Conservation (phyloP, 2,329 filamentous ascomycete species). For the Magnaporthiopsis incrustans region DNA sequence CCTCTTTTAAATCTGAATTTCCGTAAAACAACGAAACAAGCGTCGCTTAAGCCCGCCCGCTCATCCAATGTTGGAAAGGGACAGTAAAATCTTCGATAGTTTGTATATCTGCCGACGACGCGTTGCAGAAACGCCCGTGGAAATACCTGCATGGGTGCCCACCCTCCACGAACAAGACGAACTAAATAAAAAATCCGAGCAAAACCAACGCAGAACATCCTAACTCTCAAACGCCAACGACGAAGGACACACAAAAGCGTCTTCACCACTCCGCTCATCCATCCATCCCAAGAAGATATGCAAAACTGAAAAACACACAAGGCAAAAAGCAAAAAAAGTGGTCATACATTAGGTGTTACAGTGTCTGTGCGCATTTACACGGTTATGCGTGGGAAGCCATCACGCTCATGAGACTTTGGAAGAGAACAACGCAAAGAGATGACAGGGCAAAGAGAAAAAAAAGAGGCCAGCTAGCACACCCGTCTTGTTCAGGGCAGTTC, state of each 20-base stretch:
- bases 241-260: background rate
- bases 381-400: background rate
- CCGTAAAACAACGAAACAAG: too few species aligned
- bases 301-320: background rate
- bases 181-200: background rate
- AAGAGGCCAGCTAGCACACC: background rate
- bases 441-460: background rate
- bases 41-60: too few species aligned
- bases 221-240: background rate
- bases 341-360: conserved; percentile 4
- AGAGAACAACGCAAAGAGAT: background rate
- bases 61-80: too few species aligned
- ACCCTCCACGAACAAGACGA: background rate
- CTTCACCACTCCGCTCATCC: background rate
- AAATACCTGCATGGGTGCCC: too few species aligned
- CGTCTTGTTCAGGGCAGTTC: background rate
- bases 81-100: background rate
- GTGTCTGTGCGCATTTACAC: background rate
- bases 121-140: too few species aligned
- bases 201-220: too few species aligned
- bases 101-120: background rate
- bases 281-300: background rate
- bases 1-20: too few species aligned
- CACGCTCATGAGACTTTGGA: background rate
- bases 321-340: background rate